Evolutionary conservation across 257 asterid genomes (phyloP).

Genomic region (Eustoma russellianum): DNA sequence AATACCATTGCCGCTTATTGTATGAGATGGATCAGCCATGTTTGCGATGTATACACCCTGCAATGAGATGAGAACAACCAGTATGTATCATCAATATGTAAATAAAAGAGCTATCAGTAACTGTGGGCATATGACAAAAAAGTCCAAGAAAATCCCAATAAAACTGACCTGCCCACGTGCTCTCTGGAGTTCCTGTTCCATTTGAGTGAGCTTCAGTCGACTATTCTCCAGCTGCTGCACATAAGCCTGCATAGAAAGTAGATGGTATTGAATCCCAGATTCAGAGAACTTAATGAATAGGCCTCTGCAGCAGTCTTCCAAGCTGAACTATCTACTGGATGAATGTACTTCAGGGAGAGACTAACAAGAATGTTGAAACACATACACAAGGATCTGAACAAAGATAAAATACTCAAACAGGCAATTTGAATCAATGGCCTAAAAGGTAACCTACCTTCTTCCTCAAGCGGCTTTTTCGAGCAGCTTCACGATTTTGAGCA

Average conservation of each 20-base stretch:
- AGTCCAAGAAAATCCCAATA: neutral
- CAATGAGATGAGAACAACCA: slow-evolving; percentile 4
- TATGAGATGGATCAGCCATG: slow-evolving; percentile 54
- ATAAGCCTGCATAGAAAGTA: slow-evolving; percentile 54
- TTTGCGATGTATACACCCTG: slow-evolving; percentile 61
- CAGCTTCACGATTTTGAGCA: slow-evolving; percentile 98
- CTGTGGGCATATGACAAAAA: neutral
- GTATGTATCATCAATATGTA: slow-evolving; percentile 1
- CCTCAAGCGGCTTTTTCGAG: slow-evolving; percentile 83
- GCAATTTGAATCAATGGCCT: neutral
- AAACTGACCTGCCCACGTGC: slow-evolving; percentile 59
- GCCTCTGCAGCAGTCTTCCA: neutral
- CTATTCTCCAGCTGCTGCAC: slow-evolving; percentile 96
- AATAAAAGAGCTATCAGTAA: neutral
- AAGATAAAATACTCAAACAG: neutral
- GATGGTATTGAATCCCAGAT: slow-evolving; percentile 5
- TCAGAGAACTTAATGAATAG: neutral
- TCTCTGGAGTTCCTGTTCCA: slow-evolving; percentile 90
- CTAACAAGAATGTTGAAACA: too few species aligned
- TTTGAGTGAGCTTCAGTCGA: slow-evolving; percentile 74
- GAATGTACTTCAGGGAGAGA: too few species aligned
- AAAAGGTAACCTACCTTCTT: slow-evolving; percentile 53
- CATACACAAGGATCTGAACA: neutral
- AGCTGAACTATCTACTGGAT: too few species aligned
- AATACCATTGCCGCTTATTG: slow-evolving; percentile 61